Evolutionary conservation across 2,329 filamentous ascomycete genomes (phyloP), one percentile per base, ranked within the genome.

Genomic region (Acrocalymma vagum): DNA sequence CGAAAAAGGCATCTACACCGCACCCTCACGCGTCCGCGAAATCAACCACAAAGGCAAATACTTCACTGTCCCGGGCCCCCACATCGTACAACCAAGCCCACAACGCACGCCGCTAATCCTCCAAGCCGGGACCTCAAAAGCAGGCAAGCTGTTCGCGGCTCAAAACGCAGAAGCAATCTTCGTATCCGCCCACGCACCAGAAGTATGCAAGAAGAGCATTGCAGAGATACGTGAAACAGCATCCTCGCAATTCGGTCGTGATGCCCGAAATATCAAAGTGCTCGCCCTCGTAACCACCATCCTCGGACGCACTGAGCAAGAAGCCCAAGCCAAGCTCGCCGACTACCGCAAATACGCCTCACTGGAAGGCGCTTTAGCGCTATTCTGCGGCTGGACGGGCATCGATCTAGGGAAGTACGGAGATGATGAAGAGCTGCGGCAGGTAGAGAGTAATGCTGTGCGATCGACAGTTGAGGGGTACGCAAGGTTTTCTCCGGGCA

Each of bases 361-460:
- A 2, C 74, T 79, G 27, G 86, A 86, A 51, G 87, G 87, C 2
- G 86, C 85, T 0, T 61, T 89, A 41, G 83, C 86, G 1, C 66
- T 90, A 13, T 90, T 90, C 54, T 85, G 85, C 14, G 87, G 87
- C 2, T 90, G 86, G 86, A 89, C 86, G 0, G 87, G 84, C 0
- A 84, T 86, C 30, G 81, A 87, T 58, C 68, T 87, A 16, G 72
- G 76, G 6, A 70, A 77, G 28, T 86, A 85, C 50, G 78, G 71
- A 0, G 83, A 86, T 17, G 83, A 86, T 27, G 78, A 86, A 56
- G 84, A 87, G 60, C 67, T 87, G 34, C 69, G 82, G 9, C 72
- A 80, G 38, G 80, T 85, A n/a, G 77, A 83, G 61, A 79, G 78
- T 45, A 82, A 85, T 60, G 82, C 81, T 0, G 82, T 84, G 34